Base-by-base conservation (phyloP, 2,329 filamentous ascomycete genomes). In the Helotiales sp. region DNA sequence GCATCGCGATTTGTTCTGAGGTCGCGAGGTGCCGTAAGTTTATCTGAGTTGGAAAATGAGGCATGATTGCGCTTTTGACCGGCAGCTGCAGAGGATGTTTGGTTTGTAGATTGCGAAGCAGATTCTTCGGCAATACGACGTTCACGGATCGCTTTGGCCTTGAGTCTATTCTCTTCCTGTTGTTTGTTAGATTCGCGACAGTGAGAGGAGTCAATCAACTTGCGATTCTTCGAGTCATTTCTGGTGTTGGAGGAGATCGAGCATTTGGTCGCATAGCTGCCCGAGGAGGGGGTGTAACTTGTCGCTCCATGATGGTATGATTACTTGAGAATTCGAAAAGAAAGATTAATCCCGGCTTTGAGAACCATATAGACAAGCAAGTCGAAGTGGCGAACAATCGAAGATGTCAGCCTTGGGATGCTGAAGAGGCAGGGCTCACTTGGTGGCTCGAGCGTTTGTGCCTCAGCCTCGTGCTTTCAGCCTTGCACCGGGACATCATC, bases 81-180 rank as follows among this genome's bases (percentile, higher is more conserved):
- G 73, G 83, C 83, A 47, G 85, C 77, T 30, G 87, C 84, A 74
- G 89, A 55, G 95, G 85, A 77, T 96, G 93, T 70, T 91, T 89
- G 6, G 91, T 89, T 83, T 8, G 85, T 84, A 10, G 62, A 30
- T 17, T 69, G 47, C 3, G 70, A 68, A 6, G 64, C 15, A 10
- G 68, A 79, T 68, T 83, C 79, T 67, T 90, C 87, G 37, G 90
- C 88, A 75, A 93, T 89, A 66, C 86, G 86, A 75, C 91, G 89
- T 72, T 92, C 88, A 66, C 92, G 91, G 20, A 94, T 83, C 2
- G 93, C 94, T 84, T 97, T 98, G 64, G 96, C 93, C 80, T 89
- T 92, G 32, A 97, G 86, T 22, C 95, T 88, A 74, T 90, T 94
- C 78, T 95, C 89, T 87, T 97, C 95, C 92, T 96, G 66, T 17